Evolutionary conservation across 1,284 basidiomycete genomes (phyloP), one percentile per base, ranked within the genome.

Genomic region (Ustilago trichophora): DNA sequence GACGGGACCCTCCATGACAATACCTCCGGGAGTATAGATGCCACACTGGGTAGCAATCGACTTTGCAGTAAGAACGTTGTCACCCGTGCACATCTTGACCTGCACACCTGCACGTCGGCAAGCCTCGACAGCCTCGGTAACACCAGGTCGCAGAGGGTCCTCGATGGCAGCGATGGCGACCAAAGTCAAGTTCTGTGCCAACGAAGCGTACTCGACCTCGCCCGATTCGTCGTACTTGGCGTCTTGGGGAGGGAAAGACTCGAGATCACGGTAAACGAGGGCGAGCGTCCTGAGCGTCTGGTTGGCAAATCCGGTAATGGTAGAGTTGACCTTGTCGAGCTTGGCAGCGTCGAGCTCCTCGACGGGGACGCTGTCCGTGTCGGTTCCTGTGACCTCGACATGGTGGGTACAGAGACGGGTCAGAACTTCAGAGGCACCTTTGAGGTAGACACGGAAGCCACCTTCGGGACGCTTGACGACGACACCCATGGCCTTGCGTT

Each of bases 21-120:
- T 88, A 41, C 94, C 94, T 31, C 93, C 93, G 2, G 89, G 83
- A 7, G 89, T 90, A 83, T 91, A 96, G 81, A 98, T 97, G 36
- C 94, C 93, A 80, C 94, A 98, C 80, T 98, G 95, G 7, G 87
- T 86, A 31, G 95, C 93, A 75, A 98, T 98, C 7, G 93, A 97
- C 21, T 91, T 87, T 35, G 91, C 91, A 21, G 81, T 74, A 38
- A 98, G 86, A 43, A 94, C 91, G 74, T 98, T 98, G 83, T 98
- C 95, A 79, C 94, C 95, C 0, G 95, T 98, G 82, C 92, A 96
- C 94, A 98, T 98, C 85, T 97, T 98, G 84, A 98, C 89, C 25
- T 87, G 86, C n/a, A 98, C 93, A 72, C 94, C 94, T 33, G 96
- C 95, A 51, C 85, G 86, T 73, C 88, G 87, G 81, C 93, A 97